Base-by-base conservation (phyloP, 2,329 filamentous ascomycete species). In the Fusarium fujikuroi region DNA sequence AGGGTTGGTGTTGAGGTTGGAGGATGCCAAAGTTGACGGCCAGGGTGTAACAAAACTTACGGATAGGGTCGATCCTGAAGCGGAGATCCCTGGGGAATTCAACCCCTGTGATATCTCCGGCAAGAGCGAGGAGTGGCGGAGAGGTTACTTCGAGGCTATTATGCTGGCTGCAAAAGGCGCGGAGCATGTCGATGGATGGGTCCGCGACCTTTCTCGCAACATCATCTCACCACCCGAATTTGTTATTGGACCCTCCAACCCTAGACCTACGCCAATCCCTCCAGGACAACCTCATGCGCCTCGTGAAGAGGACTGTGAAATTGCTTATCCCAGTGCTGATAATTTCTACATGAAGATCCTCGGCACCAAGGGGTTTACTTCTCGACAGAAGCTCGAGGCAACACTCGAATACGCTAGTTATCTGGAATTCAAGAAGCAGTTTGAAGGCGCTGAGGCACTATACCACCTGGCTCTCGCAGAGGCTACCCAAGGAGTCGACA, bases 321-420 rank as follows among this genome's bases (percentile, higher is more conserved):
- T 87, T 11, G 90, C 92, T 4, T 95, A 90, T 68, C 89, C 90
- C 9, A 80, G 88, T 1, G 93, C 95, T 0, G 92, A 96, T 76
- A 88, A 86, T 19, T 94, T 91, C 78, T 98, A 98, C 79, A 88
- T 93, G 82, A 93, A 93, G 78, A 91, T 98, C 54, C 83, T 98
- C 60, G 94, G 91, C 11, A 95, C 93, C 0, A 88, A 88, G 61
- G 95, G 95, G 3, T 93, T 98, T 77, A 92, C 89, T 2, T 87
- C 89, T n/a, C 87, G 90, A 63, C 94, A 98, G 81, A 91, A 91
- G 77, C 85, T 98, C 58, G 91, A 95, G 65, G 95, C 95, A 8
- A 92, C 93, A 7, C 84, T 97, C 46, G 92, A 92, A 3, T 97
- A 95, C 79, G 95, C 92, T 4, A 92, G 93, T 61, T 98, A 93